Evolutionary conservation across 2,329 filamentous ascomycete genomes (phyloP), one percentile per base, ranked within the genome.

Genomic region (Ophiostoma himal-ulmi): DNA sequence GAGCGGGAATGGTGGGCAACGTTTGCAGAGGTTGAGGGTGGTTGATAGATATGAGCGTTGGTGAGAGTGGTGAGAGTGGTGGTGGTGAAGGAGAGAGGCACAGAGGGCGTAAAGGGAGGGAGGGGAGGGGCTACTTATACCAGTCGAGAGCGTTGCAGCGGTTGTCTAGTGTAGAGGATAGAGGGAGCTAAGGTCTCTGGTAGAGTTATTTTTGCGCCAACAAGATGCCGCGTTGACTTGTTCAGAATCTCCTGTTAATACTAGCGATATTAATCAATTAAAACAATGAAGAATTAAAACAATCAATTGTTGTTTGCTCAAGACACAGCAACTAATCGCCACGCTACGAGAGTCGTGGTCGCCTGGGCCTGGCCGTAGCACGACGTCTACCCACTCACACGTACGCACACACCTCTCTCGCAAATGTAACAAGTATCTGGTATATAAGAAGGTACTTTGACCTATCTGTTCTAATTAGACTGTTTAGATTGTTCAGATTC

Each of bases 1-100:
- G 22, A 60, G 72, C 69, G 72, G 68, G 68, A 74, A 74, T 74
- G 69, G 62, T 74, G 72, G 71, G 69, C 70, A 71, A 71, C 69
- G 44, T 39, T 65, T 39, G 64, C 10, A 11, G 37, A 34, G 17
- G 36, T 69, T 17, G 37, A 44, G 20, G 11, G 48, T 62, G 57
- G 62, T 65, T 5, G 62, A 65, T 65, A 14, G 17, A 41, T 36
- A 7, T 68, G 48, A 30, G 36, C 13, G 67, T 41, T 41, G 44
- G 37, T 65, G 54, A 36, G 13, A 8, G 22, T 57, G 54, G 22
- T 8, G 39, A 70, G 2, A n/a, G 44, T 48, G 39, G 39, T 3
- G 11, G 39, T 44, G 22, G 30, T 37, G 54, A 64, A 41, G 5
- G 37, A 68, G 62, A 41, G 17, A 64, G 39, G 39, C 26, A 26